These are phyloP conservation scores for Boletales sp. DNA, from an alignment of 768 basidiomycete genomes.

Conservation along the genomic window DNA sequence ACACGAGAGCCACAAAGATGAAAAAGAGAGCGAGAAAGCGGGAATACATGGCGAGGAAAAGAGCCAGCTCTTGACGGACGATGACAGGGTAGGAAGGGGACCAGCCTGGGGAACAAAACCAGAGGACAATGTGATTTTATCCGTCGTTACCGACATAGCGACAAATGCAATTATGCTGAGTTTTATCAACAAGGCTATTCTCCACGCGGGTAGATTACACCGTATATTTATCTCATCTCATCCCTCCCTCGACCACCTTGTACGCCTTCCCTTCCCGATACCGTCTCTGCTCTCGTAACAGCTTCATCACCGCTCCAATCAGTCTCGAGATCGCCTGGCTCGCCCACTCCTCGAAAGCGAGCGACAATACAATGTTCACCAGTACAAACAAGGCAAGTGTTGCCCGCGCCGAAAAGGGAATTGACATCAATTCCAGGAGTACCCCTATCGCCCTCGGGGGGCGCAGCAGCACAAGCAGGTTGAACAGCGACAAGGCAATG, in stretches of 20 bases:
- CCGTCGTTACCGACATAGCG: neutral
- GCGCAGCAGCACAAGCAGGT: slow-evolving; percentile 68
- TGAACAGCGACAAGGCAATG: slow-evolving; percentile 63
- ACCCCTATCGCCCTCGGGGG: slow-evolving; percentile 58
- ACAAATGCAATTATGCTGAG: too few species aligned
- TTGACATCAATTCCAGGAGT: slow-evolving; percentile 71
- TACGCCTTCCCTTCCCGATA: slow-evolving; percentile 71
- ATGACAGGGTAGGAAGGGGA: slow-evolving; percentile 3
- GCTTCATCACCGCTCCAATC: slow-evolving; percentile 45
- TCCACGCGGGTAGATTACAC: neutral
- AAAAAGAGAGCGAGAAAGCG: slow-evolving; percentile 19
- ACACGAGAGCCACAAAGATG: slow-evolving; percentile 22
- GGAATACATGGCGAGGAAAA: slow-evolving; percentile 23
- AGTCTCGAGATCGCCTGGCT: slow-evolving; percentile 52
- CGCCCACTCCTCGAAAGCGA: slow-evolving; percentile 77
- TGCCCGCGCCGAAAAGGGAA: slow-evolving; percentile 66
- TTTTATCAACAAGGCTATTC: neutral
- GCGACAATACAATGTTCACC: slow-evolving; percentile 67
- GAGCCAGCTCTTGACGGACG: slow-evolving; percentile 36
- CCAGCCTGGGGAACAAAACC: neutral
- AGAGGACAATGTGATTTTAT: neutral
- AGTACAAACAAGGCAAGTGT: slow-evolving; percentile 65
- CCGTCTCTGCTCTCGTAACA: slow-evolving; percentile 43
- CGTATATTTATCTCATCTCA: slow-evolving; percentile 33
- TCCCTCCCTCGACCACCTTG: slow-evolving; percentile 78